Evolutionary conservation across 2,329 filamentous ascomycete species (phyloP).

Genomic region (Ophiostoma tasmaniense): DNA sequence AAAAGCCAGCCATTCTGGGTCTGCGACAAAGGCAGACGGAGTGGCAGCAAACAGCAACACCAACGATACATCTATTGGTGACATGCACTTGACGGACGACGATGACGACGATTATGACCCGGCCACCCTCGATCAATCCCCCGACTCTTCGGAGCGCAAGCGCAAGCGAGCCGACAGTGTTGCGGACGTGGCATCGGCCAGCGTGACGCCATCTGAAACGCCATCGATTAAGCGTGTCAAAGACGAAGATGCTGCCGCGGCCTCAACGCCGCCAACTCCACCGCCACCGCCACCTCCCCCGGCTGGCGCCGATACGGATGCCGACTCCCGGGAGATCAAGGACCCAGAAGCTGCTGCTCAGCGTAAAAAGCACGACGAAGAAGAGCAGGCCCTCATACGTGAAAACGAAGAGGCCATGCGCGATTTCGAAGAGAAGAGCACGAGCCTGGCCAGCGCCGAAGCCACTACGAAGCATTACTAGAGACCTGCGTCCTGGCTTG

Average conservation of each 20-base stretch:
- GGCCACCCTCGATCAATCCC: constrained; percentile 27
- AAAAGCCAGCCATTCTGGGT: constrained; percentile 37
- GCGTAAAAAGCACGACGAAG: constrained; percentile 32
- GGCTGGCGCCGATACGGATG: neutral
- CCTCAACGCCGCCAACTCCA: constrained; percentile 37
- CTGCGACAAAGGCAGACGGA: neutral
- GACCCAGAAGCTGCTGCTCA: constrained; percentile 28
- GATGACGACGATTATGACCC: constrained; percentile 24
- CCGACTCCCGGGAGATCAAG: neutral
- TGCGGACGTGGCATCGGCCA: constrained; percentile 31
- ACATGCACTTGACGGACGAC: constrained; percentile 31
- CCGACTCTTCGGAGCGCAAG: constrained; percentile 48
- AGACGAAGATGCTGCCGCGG: constrained; percentile 33
- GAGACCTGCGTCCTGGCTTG: neutral
- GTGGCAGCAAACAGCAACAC: neutral
- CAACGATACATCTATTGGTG: neutral
- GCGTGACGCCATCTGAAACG: constrained; percentile 43
- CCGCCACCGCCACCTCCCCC: constrained; percentile 19
- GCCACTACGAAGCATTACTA: neutral
- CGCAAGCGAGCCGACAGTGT: constrained; percentile 50
- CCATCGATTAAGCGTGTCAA: constrained; percentile 46
- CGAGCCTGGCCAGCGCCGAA: neutral
- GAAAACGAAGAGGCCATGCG: constrained; percentile 34
- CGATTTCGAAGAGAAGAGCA: constrained; percentile 24
- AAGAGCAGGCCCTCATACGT: constrained; percentile 31